Evolutionary conservation across 192 early-diverging fungal genomes (phyloP).

Genomic region (Phlyctochytrium planicorne): DNA sequence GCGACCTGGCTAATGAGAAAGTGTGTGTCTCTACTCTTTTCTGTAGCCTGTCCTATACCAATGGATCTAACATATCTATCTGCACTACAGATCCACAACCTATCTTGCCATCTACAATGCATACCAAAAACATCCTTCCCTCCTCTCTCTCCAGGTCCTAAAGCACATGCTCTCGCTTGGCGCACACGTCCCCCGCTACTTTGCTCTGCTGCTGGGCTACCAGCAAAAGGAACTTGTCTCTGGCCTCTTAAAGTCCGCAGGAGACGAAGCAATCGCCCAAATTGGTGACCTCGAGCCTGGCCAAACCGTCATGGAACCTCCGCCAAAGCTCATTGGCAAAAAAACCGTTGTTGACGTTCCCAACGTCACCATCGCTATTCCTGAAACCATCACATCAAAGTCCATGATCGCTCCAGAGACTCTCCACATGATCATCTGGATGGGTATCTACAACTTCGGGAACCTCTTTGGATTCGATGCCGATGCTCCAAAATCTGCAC

Average conservation of each 20-base stretch:
- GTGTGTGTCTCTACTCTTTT: slow-evolving; percentile 12
- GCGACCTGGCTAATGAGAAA: slow-evolving; percentile 21
- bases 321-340: neutral
- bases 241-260: neutral
- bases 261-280: neutral
- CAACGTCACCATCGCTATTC: neutral
- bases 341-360: neutral
- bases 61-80: neutral
- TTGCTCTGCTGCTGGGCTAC: slow-evolving; percentile 17
- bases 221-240: neutral
- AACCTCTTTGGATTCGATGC: slow-evolving; percentile 32
- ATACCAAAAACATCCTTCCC: slow-evolving; percentile 9
- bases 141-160: slow-evolving; percentile 15
- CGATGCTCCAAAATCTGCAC: slow-evolving; percentile 11
- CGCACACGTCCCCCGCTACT: slow-evolving; percentile 28
- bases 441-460: slow-evolving; percentile 20
- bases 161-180: slow-evolving; percentile 19
- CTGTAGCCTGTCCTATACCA: neutral
- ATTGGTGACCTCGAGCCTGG: neutral
- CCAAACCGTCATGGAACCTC: neutral
- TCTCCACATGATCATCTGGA: slow-evolving; percentile 16
- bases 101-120: slow-evolving; percentile 24
- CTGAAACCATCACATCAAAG: neutral
- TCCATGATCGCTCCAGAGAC: neutral
- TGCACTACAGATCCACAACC: slow-evolving; percentile 19